A percentile compares a stretch with the other conserved stretches of the same genome.
These are phyloP conservation scores for Chlorella variabilis DNA, from an alignment of 163 green algal genomes.

Conservation along the genomic window DNA sequence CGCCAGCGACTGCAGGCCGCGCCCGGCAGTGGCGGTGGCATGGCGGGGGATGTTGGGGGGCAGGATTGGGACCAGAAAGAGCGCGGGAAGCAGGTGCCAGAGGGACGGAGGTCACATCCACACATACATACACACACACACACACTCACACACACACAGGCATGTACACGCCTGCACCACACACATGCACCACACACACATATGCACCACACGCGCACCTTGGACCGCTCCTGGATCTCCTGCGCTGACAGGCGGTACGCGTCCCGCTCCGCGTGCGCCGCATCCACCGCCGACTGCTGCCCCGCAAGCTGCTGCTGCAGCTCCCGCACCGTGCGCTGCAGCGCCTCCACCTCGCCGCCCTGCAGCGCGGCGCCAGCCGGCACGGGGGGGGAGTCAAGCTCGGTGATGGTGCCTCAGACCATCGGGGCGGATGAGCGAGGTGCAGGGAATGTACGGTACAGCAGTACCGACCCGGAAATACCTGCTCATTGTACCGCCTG, in stretches of 20 bases:
- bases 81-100: no score
- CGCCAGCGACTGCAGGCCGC: constrained; percentile 74
- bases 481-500: constrained; percentile 69
- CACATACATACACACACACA: no score
- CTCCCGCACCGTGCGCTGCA: constrained; percentile 42
- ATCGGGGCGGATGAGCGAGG: no score
- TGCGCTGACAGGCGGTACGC: constrained; percentile 44
- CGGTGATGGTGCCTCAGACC: no score
- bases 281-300: constrained; percentile 42
- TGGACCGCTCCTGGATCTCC: constrained; percentile 50
- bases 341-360: constrained; percentile 45
- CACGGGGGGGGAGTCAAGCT: no score
- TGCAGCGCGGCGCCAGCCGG: neutral
- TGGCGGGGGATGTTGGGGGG: neutral
- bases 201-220: constrained; percentile 41
- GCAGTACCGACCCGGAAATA: neutral
- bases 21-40: no score
- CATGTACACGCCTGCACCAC: neutral
- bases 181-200: neutral
- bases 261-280: constrained; percentile 60
- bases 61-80: neutral
- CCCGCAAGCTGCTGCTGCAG: constrained; percentile 44
- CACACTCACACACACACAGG: no score
- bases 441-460: no score
- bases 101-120: no score